Percentiles rank a stretch among this genome's conserved stretches.
These are phyloP conservation scores for Stentor roeselii DNA, from an alignment of 73 alveolate genomes.

Conservation along the genomic window DNA sequence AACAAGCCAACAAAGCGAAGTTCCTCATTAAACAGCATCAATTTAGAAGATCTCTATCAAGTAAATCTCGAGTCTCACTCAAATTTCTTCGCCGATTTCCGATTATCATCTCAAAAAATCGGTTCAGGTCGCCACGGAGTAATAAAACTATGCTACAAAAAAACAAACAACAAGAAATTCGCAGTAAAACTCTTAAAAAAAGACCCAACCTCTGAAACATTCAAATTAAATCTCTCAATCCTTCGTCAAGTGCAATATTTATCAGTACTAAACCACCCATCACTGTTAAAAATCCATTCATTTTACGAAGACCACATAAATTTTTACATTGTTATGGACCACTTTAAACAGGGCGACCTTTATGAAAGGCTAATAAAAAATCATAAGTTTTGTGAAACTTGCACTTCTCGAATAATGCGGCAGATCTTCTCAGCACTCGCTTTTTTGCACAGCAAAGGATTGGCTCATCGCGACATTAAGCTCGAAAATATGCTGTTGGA, in stretches of 20 bases:
- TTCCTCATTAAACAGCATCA: too few species aligned
- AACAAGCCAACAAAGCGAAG: too few species aligned
- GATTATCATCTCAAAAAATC: too few species aligned
- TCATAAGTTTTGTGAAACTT: constrained; percentile 29
- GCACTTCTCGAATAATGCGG: constrained; percentile 22
- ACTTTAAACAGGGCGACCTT: constrained; percentile 31
- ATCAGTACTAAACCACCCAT: constrained; percentile 24
- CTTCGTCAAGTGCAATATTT: background rate
- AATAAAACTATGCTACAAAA: background rate
- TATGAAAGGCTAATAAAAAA: constrained; percentile 26
- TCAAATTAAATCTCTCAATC: too few species aligned
- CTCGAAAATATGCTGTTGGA: constrained; percentile 34
- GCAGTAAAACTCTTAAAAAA: background rate
- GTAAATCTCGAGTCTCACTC: too few species aligned
- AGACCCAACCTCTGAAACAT: too few species aligned
- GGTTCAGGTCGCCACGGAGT: background rate
- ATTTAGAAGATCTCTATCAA: too few species aligned
- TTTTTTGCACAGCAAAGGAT: constrained; percentile 25
- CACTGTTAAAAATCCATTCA: constrained; percentile 22
- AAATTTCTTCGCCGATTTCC: background rate
- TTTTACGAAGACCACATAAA: constrained; percentile 24
- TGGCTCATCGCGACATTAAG: constrained; percentile 32
- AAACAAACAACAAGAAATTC: background rate
- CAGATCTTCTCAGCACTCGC: constrained; percentile 32
- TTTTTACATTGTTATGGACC: constrained; percentile 24